A percentile compares a stretch with the other conserved stretches of the same genome.
Conservation (phyloP, 352 stramenopile genomes). For the Pythium brassicae region DNA sequence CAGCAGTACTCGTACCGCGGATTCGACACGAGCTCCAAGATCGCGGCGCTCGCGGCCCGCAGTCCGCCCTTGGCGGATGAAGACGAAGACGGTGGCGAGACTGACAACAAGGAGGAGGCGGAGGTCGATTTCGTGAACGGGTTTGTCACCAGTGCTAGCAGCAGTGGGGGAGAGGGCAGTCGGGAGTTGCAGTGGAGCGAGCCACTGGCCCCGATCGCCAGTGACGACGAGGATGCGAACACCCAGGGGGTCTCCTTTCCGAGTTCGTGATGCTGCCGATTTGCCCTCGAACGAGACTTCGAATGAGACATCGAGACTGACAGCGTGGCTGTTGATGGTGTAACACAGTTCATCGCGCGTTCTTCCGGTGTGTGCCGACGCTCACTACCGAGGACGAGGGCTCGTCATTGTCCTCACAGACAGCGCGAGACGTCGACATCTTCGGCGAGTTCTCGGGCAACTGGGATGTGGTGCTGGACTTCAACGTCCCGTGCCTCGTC, state of each 20-base stretch:
- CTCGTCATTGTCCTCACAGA: background rate
- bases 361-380: constrained; percentile 21
- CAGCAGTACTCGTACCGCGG: constrained; percentile 25
- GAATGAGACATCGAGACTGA: background rate
- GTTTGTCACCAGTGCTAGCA: constrained; percentile 1
- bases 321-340: background rate
- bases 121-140: constrained; percentile 8
- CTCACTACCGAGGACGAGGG: constrained; percentile 3
- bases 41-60: constrained; percentile 8
- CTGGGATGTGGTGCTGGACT: constrained; percentile 58
- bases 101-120: background rate
- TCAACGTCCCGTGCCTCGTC: constrained; percentile 51
- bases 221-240: constrained; percentile 20
- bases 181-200: constrained; percentile 39
- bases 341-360: constrained; percentile 33
- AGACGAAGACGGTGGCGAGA: background rate
- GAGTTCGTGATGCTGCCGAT: constrained; percentile 18
- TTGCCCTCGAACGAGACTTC: background rate
- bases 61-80: background rate
- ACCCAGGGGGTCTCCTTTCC: constrained; percentile 51
- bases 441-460: constrained; percentile 53
- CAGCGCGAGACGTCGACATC: constrained; percentile 19
- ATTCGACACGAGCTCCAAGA: constrained; percentile 8
- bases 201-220: constrained; percentile 30
- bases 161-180: background rate